Base-by-base conservation (phyloP, 345 rosid species). In the Hibiscus mutabilis region DNA sequence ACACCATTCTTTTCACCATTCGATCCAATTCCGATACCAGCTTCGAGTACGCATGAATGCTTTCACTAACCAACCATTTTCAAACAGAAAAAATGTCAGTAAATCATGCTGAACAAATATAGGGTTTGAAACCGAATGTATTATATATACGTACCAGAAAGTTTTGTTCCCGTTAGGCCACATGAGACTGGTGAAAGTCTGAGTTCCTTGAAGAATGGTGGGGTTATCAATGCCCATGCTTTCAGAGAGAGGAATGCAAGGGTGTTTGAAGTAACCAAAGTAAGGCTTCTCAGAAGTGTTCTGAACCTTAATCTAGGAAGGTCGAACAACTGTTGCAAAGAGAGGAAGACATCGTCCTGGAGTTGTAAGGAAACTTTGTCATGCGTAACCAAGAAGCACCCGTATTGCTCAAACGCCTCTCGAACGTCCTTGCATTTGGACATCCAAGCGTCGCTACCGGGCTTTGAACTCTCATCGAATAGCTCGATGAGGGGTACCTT, bases 401-500 rank as follows among this genome's bases (percentile, higher is more conserved):
- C 91, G 13, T 79, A 82, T 21, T 81, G 71, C 56, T 90, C 88
- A 31, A 88, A 82, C 24, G 91, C 87, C 56, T 66, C 49, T 37
- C 76, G 77, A 66, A 90, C 77, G 1, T 74, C 66, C 2, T 76
- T 64, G 76, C 88, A 71, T 24, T 82, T 70, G 12, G 81, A 67
- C 60, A 18, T 59, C 90, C 92, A 89, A 13, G 71, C 63, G 35
- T 76, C 60, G 13, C 87, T 79, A 8, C 75, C 84, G 3, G 85
- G 79, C 73, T 78, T 76, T 27, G 79, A 52, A 44, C 79, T 76
- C 73, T 77, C 46, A 37, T 18, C 57, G 9, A 83, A 81, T 42
- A 89, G 70, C 31, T 85, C 82, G 19, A 87, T 40, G 37, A 44
- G 19, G 3, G 57, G 70, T 3, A n/a, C 15, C 40, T 37, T 52